phyloP scores from a whole-genome alignment of 495 filamentous ascomycete species.

The Usnea hakonensis region DNA sequence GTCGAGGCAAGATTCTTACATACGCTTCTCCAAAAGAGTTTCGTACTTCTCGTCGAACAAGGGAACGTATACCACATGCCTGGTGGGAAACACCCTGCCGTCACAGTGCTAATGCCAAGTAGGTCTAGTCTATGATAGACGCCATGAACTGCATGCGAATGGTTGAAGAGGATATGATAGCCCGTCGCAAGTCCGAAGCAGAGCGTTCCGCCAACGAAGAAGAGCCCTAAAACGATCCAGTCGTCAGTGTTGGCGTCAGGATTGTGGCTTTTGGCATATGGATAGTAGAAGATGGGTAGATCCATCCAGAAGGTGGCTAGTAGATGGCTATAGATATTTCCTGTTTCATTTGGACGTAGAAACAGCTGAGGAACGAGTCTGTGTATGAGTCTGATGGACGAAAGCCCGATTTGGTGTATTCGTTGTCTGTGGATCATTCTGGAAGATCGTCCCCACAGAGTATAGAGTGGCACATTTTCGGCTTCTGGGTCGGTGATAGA shows the following conservation, averaged over 20 bases:
- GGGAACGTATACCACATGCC: conserved; percentile 47
- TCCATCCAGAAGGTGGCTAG: conserved; percentile 29
- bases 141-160: conserved; percentile 34
- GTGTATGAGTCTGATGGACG: conserved; percentile 32
- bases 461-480: not conserved
- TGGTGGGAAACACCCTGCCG: conserved; percentile 40
- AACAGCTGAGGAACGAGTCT: conserved; percentile 26
- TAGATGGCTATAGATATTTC: conserved; percentile 41
- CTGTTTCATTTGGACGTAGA: conserved; percentile 43
- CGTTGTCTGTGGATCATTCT: conserved; percentile 34
- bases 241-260: conserved; percentile 29
- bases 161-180: conserved; percentile 47
- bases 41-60: conserved; percentile 34
- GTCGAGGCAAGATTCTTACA: not conserved
- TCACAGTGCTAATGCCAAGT: conserved; percentile 41
- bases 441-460: conserved; percentile 25
- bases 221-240: conserved; percentile 35
- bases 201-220: conserved; percentile 32
- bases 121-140: conserved; percentile 42
- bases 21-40: conserved; percentile 41
- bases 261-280: conserved; percentile 28
- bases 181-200: conserved; percentile 38
- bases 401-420: conserved; percentile 32
- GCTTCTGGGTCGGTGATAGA: not conserved
- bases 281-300: conserved; percentile 26